Evolutionary conservation across 2,329 filamentous ascomycete species (phyloP).

Genomic region (Verruconis gallopava): DNA sequence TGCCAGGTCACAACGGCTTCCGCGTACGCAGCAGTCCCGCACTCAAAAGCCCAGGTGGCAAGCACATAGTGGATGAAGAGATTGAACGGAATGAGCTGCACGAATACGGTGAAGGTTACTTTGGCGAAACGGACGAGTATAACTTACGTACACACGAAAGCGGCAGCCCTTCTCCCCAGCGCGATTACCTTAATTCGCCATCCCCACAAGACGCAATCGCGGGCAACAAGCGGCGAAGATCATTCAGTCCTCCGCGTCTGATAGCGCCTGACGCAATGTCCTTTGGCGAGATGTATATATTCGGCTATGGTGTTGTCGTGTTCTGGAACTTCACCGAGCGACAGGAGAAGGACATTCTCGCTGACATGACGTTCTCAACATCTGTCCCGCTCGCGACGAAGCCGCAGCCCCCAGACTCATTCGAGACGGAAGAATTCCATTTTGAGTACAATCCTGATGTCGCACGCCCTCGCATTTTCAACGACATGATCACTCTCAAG

Average conservation of each 20-base stretch:
- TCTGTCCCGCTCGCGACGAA: conserved; percentile 58
- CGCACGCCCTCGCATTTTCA: conserved; percentile 82
- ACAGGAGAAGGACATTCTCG: conserved; percentile 92
- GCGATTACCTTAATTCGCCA: neutral
- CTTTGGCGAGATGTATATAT: conserved; percentile 93
- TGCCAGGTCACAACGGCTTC: conserved; percentile 78
- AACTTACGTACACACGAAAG: conserved; percentile 26
- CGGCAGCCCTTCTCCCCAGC: neutral
- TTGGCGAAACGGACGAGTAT: conserved; percentile 50
- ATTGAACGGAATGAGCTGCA: conserved; percentile 86
- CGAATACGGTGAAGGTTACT: conserved; percentile 85
- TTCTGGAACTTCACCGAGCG: conserved; percentile 98
- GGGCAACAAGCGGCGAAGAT: conserved; percentile 21
- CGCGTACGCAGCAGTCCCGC: conserved; percentile 81
- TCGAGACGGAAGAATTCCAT: conserved; percentile 96
- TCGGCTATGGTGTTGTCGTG: conserved; percentile 91
- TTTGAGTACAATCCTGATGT: conserved; percentile 90
- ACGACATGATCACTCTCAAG: conserved; percentile 96
- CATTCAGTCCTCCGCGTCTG: conserved; percentile 30
- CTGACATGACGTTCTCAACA: conserved; percentile 79
- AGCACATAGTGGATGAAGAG: conserved; percentile 84
- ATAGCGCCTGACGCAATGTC: conserved; percentile 59
- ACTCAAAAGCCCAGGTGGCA: conserved; percentile 82
- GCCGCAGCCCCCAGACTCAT: conserved; percentile 76
- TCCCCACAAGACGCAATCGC: neutral